A percentile compares a stretch with the other conserved stretches of the same genome.
Conservation (phyloP, 768 basidiomycete species). For the Kwoniella sp. region DNA sequence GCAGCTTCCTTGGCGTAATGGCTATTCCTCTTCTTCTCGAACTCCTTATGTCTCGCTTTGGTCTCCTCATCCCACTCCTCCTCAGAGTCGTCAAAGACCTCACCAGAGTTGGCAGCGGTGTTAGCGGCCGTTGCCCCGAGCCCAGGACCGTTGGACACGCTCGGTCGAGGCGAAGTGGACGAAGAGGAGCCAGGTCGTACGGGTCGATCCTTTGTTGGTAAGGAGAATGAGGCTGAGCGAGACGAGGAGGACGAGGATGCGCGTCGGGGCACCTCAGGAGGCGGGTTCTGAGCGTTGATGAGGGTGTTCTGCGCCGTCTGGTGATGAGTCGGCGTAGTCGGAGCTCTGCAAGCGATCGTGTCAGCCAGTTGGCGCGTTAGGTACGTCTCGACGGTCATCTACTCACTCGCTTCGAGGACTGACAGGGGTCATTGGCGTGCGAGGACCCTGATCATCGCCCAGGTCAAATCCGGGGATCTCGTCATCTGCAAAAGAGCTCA, state of each 20-base stretch:
- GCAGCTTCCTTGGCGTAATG: constrained; percentile 51
- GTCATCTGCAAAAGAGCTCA: constrained; percentile 41
- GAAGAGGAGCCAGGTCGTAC: constrained; percentile 47
- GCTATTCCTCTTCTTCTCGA: constrained; percentile 41
- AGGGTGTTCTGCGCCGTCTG: constrained; percentile 15
- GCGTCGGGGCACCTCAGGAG: constrained; percentile 13
- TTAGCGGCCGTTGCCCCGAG: constrained; percentile 36
- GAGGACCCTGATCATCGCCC: constrained; percentile 51
- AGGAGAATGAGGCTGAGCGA: constrained; percentile 42
- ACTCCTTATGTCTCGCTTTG: constrained; percentile 35
- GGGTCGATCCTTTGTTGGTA: constrained; percentile 35
- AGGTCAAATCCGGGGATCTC: constrained; percentile 81
- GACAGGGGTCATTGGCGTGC: constrained; percentile 55
- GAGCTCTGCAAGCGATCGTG: constrained; percentile 9
- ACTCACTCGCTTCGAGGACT: constrained; percentile 52
- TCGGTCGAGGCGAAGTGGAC: constrained; percentile 15
- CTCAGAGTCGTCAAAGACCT: constrained; percentile 56
- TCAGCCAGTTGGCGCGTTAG: neutral
- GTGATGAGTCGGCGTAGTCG: constrained; percentile 5
- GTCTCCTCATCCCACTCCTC: constrained; percentile 76
- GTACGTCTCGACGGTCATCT: neutral
- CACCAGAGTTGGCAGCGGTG: constrained; percentile 49
- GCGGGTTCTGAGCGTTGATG: constrained; percentile 3
- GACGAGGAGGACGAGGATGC: constrained; percentile 30
- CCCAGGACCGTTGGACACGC: constrained; percentile 12